Base-by-base conservation (phyloP, 768 basidiomycete species). In the Trametes meyenii region DNA sequence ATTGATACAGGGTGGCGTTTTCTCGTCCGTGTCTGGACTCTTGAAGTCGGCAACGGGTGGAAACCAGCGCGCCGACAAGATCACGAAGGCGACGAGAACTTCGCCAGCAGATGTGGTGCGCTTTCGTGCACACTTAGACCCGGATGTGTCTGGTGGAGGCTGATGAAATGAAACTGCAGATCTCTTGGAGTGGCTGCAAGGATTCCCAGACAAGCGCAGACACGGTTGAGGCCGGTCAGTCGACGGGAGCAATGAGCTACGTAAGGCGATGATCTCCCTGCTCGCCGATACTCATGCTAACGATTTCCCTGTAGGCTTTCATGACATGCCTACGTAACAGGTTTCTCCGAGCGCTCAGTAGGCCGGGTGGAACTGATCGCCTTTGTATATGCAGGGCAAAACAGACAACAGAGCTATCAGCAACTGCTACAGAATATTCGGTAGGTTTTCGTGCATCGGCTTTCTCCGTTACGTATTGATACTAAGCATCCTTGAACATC, bases 31-130 rank as follows among this genome's bases (percentile, higher is more conserved):
- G 12, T 83, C 87, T 68, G 84, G 87, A 6, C 69, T 98, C 39
- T 74, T 94, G 54, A 92, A 92, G 71, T 82, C 84, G 1, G 88
- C 92, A 16, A 85, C 89, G 17, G 91, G 89, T 17, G 78, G 74
- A 42, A 78, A 77, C 60, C 77, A 82, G 57, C 88, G 89, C 68
- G 91, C 90, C 0, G 83, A 84, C 6, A 77, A 86, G 61, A 75
- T 79, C 59, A 72, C 87, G 0, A 86, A 59, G 24, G 63, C 57
- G 21, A 76, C 73, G 26, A 88, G 83, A 73, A 90, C 93, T 0
- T 92, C 91, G 69, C 83, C 88, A 11, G 96, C 96, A n/a, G 96
- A 98, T 71, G 90, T 86, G 10, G 92, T 94, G 70, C 66, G 89
- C n/a, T 83, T 17, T n/a, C 23, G 40, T 23, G 19, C 17, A 6